Evolutionary conservation across 306 rosid genomes (phyloP).

Genomic region (Rubus parviflorus): DNA sequence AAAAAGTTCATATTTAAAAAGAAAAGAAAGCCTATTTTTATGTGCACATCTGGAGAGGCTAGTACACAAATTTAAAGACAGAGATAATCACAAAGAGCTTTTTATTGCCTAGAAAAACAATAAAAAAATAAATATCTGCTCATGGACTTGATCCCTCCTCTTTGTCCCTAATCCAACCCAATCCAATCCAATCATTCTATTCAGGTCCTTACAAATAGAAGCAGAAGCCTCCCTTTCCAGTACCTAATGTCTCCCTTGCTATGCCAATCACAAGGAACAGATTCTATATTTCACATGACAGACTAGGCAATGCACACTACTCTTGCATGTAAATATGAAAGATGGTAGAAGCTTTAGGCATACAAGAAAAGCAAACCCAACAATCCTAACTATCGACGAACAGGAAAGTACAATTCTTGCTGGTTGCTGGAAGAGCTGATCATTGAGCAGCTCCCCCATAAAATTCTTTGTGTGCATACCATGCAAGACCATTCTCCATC

Average conservation of each 20-base stretch:
- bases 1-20: too few relatives aligned
- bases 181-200: slow-evolving; percentile 40
- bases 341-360: slow-evolving; percentile 36
- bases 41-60: background rate
- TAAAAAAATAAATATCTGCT: slow-evolving; percentile 39
- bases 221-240: slow-evolving; percentile 31
- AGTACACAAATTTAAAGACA: background rate
- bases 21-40: too few relatives aligned
- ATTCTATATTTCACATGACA: slow-evolving; percentile 42
- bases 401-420: slow-evolving; percentile 37
- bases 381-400: slow-evolving; percentile 28
- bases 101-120: slow-evolving; percentile 36
- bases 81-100: slow-evolving; percentile 17
- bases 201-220: slow-evolving; percentile 35
- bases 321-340: slow-evolving; percentile 31
- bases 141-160: slow-evolving; percentile 27
- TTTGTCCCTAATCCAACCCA: slow-evolving; percentile 30
- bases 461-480: slow-evolving; percentile 12
- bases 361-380: slow-evolving; percentile 44
- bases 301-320: slow-evolving; percentile 47
- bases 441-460: slow-evolving; percentile 27
- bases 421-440: slow-evolving; percentile 23
- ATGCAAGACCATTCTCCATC: slow-evolving; percentile 26
- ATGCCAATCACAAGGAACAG: slow-evolving; percentile 42
- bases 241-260: slow-evolving; percentile 33